Base-by-base conservation (phyloP, 129 eudicot genomes). In the Flaveria trinervia region DNA sequence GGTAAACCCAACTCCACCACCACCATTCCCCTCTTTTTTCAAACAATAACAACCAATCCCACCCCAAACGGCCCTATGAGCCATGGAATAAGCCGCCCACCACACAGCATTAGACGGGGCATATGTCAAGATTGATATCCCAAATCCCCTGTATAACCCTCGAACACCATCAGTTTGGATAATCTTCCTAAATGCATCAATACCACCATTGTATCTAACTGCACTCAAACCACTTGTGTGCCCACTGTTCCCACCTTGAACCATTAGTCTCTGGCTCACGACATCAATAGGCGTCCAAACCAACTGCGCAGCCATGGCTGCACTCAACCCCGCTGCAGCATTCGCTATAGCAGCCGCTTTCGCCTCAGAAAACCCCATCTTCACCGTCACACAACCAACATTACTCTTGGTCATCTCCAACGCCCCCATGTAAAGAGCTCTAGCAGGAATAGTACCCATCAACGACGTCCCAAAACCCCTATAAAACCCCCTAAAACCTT, bases 251-350 rank as follows among this genome's bases (percentile, higher is more conserved):
- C 89, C 88, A 0, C 92, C 96, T 36, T 92, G 98, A 20, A 90
- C 92, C 98, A 90, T 93, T 0, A 93, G 70, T 49, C 96, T 77
- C 90, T 92, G 96, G 79, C 98, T 92, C 51, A 92, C 85, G n/a
- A 92, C 98, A 83, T 92, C 98, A 36, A 90, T 82, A 0, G 96
- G 98, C 3, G 98, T 92, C 98, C 98, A 92, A 50, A 92, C 98
- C 75, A 90, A 26, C 69, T 92, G 98, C 0, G 98, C 92, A 0
- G 96, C 96, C 90, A 90, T 86, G 16, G 98, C 83, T 17, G 96
- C 91, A 72, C 88, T 89, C 17, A 92, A 45, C 25, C 98, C 96
- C 16, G 92, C 98, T 1, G 90, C 85, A 72, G 90, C 96, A 68
- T 86, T 92, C 1, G 98, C 96, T 28, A 92, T 76, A 3, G 94